A percentile compares a stretch with the other conserved stretches of the same genome.
Evolutionary conservation across 1,139 yeast genomes (phyloP).

Genomic region (Williopsis jadinii): DNA sequence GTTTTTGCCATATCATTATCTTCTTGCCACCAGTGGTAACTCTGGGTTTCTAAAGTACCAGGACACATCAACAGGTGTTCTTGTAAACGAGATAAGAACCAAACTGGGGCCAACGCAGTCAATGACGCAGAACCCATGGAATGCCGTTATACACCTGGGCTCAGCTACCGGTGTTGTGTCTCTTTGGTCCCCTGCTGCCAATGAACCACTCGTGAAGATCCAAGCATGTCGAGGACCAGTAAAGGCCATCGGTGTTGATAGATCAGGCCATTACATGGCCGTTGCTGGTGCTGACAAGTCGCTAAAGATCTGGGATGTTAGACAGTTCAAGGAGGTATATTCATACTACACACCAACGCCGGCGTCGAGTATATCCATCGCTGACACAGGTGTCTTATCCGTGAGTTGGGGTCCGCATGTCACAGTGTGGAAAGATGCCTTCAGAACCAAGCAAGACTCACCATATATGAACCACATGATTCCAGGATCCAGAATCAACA

Average conservation of each 20-base stretch:
- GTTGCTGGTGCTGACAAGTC: slow-evolving; percentile 84
- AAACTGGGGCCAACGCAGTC: slow-evolving; percentile 86
- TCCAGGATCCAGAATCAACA: slow-evolving; percentile 69
- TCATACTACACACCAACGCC: slow-evolving; percentile 69
- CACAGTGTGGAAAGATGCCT: slow-evolving; percentile 77
- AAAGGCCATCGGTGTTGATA: slow-evolving; percentile 75
- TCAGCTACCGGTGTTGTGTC: slow-evolving; percentile 91
- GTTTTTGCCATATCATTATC: slow-evolving; percentile 87
- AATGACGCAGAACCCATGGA: slow-evolving; percentile 90
- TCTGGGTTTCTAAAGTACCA: slow-evolving; percentile 87
- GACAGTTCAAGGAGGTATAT: slow-evolving; percentile 73
- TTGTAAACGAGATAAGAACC: slow-evolving; percentile 79
- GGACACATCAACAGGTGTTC: slow-evolving; percentile 88
- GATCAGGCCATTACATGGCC: slow-evolving; percentile 94
- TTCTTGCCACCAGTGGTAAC: slow-evolving; percentile 81
- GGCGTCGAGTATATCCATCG: slow-evolving; percentile 69
- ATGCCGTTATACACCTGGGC: slow-evolving; percentile 91
- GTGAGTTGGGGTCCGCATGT: slow-evolving; percentile 96
- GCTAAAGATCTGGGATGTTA: slow-evolving; percentile 88
- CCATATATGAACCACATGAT: slow-evolving; percentile 91
- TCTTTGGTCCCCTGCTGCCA: slow-evolving; percentile 88
- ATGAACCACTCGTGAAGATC: slow-evolving; percentile 78
- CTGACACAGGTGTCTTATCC: slow-evolving; percentile 82
- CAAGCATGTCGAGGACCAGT: slow-evolving; percentile 84
- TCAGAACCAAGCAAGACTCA: slow-evolving; percentile 43